These are phyloP conservation scores for Claviceps humidiphila DNA, from an alignment of 2,329 filamentous ascomycete species.

Conservation along the genomic window DNA sequence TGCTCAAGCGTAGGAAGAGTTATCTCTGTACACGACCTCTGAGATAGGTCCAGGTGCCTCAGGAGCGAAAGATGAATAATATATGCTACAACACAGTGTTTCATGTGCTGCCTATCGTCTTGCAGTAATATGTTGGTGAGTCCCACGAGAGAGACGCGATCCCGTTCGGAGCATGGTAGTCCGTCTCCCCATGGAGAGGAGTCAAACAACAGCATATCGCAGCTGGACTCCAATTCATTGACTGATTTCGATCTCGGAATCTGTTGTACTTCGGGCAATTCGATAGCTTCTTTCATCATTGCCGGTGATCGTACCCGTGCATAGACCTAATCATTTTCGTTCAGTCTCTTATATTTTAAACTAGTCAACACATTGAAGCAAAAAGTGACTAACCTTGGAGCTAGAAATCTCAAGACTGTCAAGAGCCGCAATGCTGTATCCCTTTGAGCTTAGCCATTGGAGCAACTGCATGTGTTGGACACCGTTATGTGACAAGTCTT, in stretches of 20 bases:
- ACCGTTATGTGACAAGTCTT: background rate
- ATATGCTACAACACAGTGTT: background rate
- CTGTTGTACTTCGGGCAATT: background rate
- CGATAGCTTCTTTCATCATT: background rate
- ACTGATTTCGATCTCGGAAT: background rate
- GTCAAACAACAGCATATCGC: background rate
- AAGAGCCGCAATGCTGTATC: conserved; percentile 49
- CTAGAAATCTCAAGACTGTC: conserved; percentile 45
- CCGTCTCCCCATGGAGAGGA: background rate
- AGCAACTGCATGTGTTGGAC: background rate
- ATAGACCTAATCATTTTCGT: background rate
- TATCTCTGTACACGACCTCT: background rate
- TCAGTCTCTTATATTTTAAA: too few relatives aligned
- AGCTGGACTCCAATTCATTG: background rate
- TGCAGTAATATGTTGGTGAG: background rate
- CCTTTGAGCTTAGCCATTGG: conserved; percentile 24
- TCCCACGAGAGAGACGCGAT: background rate
- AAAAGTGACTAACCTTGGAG: conserved; percentile 3
- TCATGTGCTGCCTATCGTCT: background rate
- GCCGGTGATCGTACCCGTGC: background rate
- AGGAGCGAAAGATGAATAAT: background rate
- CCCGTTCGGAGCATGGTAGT: background rate
- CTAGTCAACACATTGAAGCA: background rate
- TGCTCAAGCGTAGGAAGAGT: background rate
- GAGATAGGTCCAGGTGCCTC: background rate